These are phyloP conservation scores for Citrullus colocynthis DNA, from an alignment of 306 rosid genomes.

Conservation along the genomic window DNA sequence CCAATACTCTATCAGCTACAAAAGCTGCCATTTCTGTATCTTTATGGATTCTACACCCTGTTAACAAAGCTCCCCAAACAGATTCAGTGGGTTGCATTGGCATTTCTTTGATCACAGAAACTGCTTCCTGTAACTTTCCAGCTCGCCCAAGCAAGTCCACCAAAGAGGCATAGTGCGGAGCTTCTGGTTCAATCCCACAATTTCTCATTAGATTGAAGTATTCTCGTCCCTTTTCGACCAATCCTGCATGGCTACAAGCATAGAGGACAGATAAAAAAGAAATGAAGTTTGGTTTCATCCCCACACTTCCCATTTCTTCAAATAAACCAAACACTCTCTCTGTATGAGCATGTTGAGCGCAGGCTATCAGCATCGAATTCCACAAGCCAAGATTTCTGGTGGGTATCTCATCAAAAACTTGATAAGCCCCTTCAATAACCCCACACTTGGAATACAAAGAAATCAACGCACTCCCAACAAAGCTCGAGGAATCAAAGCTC, in stretches of 20 bases:
- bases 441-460: conserved; percentile 69
- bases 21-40: conserved; percentile 57
- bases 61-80: conserved; percentile 78
- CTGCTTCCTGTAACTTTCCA: conserved; percentile 63
- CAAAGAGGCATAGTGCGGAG: conserved; percentile 61
- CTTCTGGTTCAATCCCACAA: conserved; percentile 58
- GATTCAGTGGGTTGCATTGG: conserved; percentile 69
- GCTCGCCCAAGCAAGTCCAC: conserved; percentile 89
- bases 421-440: conserved; percentile 54
- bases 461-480: conserved; percentile 71
- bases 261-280: conserved; percentile 64
- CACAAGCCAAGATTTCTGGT: conserved; percentile 71
- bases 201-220: conserved; percentile 54
- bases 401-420: conserved; percentile 43
- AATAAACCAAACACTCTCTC: conserved; percentile 42
- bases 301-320: conserved; percentile 34
- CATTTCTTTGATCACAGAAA: conserved; percentile 43
- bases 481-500: conserved; percentile 49
- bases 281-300: conserved; percentile 76
- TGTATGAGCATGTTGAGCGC: conserved; percentile 76
- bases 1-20: conserved; percentile 57
- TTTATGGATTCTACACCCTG: conserved; percentile 70
- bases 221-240: conserved; percentile 47
- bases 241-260: conserved; percentile 84
- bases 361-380: conserved; percentile 77